Evolutionary conservation across 768 basidiomycete genomes (phyloP).

Genomic region (Mycena rosella): DNA sequence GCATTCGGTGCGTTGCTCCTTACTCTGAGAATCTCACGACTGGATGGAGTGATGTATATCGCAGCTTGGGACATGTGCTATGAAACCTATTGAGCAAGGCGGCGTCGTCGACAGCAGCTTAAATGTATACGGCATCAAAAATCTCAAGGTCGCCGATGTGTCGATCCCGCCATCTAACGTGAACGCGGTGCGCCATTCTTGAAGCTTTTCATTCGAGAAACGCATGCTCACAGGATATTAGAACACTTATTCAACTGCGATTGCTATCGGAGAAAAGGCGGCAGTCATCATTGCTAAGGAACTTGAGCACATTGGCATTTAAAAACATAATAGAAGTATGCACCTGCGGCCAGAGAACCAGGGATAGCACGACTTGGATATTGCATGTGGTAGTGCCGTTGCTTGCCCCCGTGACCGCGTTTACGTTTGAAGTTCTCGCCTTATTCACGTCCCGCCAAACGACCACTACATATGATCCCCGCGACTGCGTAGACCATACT

Average conservation of each 20-base stretch:
- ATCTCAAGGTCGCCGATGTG: slow-evolving; percentile 70
- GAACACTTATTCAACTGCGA: slow-evolving; percentile 50
- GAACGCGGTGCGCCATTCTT: not conserved
- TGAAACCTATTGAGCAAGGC: slow-evolving; percentile 70
- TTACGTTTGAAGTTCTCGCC: no score
- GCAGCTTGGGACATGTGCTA: slow-evolving; percentile 75
- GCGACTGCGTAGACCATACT: no score
- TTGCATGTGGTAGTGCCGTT: not conserved
- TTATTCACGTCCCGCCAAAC: no score
- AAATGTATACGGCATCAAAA: slow-evolving; percentile 71
- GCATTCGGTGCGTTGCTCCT: slow-evolving; percentile 55
- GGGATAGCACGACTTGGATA: no score
- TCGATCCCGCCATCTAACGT: slow-evolving; percentile 1
- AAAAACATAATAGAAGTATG: not conserved
- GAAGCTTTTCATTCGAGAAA: not conserved
- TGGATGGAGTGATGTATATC: not conserved
- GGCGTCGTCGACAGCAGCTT: slow-evolving; percentile 73
- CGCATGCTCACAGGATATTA: slow-evolving; percentile 43
- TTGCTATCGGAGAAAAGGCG: slow-evolving; percentile 1
- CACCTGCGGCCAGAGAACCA: no score
- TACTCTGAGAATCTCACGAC: not conserved
- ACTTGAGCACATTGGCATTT: not conserved
- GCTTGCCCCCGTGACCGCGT: not conserved
- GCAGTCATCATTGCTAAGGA: slow-evolving; percentile 3
- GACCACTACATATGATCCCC: no score